A percentile compares a stretch with the other conserved stretches of the same genome.
Evolutionary conservation across 306 rosid species (phyloP).

Genomic region (Phaseolus lunatus): DNA sequence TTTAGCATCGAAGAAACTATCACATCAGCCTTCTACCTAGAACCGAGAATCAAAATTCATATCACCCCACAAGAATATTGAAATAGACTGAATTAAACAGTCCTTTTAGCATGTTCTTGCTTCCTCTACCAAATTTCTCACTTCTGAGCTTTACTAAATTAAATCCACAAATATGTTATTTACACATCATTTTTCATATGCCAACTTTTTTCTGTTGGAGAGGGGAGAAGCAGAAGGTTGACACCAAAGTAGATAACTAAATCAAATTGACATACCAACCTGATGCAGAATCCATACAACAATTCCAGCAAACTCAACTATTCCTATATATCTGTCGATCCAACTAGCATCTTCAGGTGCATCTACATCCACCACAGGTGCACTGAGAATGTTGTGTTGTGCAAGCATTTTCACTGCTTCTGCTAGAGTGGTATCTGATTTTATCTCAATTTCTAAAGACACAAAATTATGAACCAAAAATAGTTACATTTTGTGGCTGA

Average conservation of each 20-base stretch:
- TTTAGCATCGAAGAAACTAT: slow-evolving; percentile 1
- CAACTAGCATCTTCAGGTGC: slow-evolving; percentile 88
- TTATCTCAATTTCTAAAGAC: slow-evolving; percentile 78
- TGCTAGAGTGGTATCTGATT: slow-evolving; percentile 68
- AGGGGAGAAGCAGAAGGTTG: neutral
- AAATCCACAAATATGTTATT: neutral
- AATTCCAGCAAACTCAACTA: slow-evolving; percentile 93
- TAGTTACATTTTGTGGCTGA: neutral
- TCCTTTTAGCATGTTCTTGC: slow-evolving; percentile 4
- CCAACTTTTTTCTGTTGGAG: neutral
- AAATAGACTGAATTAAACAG: neutral
- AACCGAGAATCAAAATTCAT: neutral
- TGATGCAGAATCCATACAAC: slow-evolving; percentile 89
- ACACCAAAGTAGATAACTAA: neutral
- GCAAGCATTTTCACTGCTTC: slow-evolving; percentile 81
- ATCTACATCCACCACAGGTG: slow-evolving; percentile 89
- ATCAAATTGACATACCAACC: slow-evolving; percentile 55
- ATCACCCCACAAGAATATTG: neutral
- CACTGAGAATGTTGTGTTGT: slow-evolving; percentile 72
- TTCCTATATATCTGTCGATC: slow-evolving; percentile 91
- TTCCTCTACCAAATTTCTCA: neutral
- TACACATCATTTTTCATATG: neutral
- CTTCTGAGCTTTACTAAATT: neutral
- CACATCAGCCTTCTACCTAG: neutral
- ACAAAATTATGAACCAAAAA: neutral